Conservation (phyloP, 345 rosid species). For the Trapa incisa region DNA sequence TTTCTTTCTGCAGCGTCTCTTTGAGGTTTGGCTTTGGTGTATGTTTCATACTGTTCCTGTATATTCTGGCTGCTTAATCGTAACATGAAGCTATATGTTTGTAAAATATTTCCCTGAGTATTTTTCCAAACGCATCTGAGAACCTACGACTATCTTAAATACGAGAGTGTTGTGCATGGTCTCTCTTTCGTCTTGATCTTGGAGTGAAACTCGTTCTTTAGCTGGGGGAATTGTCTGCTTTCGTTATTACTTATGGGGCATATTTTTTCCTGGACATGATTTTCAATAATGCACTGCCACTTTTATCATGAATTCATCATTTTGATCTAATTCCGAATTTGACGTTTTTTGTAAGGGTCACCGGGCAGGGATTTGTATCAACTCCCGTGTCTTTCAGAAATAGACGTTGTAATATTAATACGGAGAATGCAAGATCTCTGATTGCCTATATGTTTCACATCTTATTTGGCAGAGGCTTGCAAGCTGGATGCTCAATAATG, state of each 20-base stretch:
- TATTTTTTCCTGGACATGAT: neutral
- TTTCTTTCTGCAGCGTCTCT: neutral
- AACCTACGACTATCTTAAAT: neutral
- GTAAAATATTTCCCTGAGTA: neutral
- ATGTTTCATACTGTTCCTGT: neutral
- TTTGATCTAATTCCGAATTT: neutral
- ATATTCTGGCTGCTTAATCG: neutral
- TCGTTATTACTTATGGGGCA: neutral
- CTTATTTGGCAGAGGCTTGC: slow-evolving; percentile 41
- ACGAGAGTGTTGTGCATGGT: no score
- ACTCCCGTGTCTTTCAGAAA: neutral
- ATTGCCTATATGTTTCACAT: neutral
- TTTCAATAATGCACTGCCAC: neutral
- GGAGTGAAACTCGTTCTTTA: neutral
- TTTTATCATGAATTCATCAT: neutral
- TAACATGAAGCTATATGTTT: neutral
- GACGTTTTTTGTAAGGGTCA: neutral
- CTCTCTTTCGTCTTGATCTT: neutral
- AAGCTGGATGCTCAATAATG: slow-evolving; percentile 36
- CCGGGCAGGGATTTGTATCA: neutral
- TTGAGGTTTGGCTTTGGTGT: neutral
- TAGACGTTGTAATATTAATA: neutral
- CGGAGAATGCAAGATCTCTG: neutral
- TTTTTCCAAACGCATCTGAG: neutral
- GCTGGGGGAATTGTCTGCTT: neutral